Percentiles rank a stretch among this genome's conserved stretches.
Evolutionary conservation across 257 asterid genomes (phyloP).

Genomic region (Nicotiana obtusifolia): DNA sequence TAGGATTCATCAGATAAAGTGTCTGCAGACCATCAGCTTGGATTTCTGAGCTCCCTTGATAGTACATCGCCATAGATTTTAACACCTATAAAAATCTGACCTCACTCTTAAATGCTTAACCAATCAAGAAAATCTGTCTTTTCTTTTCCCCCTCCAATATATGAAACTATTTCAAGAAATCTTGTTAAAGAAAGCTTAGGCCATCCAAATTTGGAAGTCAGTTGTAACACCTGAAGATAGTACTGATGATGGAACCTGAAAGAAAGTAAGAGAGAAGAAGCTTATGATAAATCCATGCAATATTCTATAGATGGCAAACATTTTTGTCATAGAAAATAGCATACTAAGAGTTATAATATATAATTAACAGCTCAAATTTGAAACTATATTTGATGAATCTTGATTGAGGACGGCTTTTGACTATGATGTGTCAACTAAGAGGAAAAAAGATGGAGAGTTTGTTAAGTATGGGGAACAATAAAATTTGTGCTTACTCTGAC

Average conservation of each 20-base stretch:
- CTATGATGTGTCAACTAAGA: neutral
- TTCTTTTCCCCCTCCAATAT: neutral
- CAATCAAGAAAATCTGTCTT: neutral
- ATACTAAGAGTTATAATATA: neutral
- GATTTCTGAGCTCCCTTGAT: constrained; percentile 55
- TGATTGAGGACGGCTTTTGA: neutral
- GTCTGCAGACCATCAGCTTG: constrained; percentile 67
- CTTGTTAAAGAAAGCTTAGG: neutral
- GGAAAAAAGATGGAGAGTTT: neutral
- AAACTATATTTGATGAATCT: neutral
- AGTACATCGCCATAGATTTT: constrained; percentile 41
- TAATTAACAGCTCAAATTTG: neutral
- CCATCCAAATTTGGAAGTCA: neutral
- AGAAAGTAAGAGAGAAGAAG: constrained; percentile 14
- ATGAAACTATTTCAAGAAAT: neutral
- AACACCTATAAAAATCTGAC: neutral
- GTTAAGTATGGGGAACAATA: too few species aligned
- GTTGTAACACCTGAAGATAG: constrained; percentile 4
- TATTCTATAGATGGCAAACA: constrained; percentile 17
- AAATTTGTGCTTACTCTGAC: neutral
- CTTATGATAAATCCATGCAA: constrained; percentile 30
- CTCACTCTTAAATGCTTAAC: neutral
- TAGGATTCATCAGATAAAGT: constrained; percentile 75
- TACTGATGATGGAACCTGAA: constrained; percentile 19
- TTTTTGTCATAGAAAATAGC: neutral